Conservation (phyloP, 2,329 filamentous ascomycete genomes). For the Claviceps arundinis region DNA sequence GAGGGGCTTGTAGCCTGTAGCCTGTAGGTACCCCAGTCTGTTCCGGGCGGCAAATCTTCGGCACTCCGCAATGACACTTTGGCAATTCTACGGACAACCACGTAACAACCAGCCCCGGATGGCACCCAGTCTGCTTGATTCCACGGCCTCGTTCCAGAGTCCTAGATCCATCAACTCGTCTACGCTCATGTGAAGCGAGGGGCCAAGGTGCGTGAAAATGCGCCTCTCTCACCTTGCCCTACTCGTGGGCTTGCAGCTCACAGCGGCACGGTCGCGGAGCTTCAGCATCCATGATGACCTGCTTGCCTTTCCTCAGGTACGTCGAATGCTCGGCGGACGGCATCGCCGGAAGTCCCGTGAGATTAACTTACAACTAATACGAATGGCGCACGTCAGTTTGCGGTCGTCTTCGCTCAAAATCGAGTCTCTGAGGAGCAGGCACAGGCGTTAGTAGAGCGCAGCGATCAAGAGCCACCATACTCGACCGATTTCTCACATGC, state of each 20-base stretch:
- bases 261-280: conserved; percentile 34
- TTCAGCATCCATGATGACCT: conserved; percentile 87
- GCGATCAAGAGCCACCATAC: conserved; percentile 22
- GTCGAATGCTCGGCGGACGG: conserved; percentile 9
- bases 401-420: conserved; percentile 61
- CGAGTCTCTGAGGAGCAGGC: conserved; percentile 62
- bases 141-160: not conserved
- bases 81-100: not conserved
- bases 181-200: conserved; percentile 17
- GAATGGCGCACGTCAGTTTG: conserved; percentile 43
- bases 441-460: conserved; percentile 39
- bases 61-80: conserved; percentile 7
- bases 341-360: too few relatives aligned
- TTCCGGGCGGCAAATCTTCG: conserved; percentile 9
- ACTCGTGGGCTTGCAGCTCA: conserved; percentile 31
- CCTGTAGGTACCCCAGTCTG: too few relatives aligned
- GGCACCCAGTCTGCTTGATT: not conserved
- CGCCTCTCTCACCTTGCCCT: conserved; percentile 33
- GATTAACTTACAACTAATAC: conserved; percentile 1
- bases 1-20: too few relatives aligned
- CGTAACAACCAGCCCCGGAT: not conserved
- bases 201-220: conserved; percentile 27
- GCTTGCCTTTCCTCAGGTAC: conserved; percentile 73
- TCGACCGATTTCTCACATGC: conserved; percentile 27
- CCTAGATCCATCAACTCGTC: not conserved